A percentile compares a stretch with the other conserved stretches of the same genome.
phyloP scores from a whole-genome alignment of 164 flowering plant species.

The Platanus orientalis region DNA sequence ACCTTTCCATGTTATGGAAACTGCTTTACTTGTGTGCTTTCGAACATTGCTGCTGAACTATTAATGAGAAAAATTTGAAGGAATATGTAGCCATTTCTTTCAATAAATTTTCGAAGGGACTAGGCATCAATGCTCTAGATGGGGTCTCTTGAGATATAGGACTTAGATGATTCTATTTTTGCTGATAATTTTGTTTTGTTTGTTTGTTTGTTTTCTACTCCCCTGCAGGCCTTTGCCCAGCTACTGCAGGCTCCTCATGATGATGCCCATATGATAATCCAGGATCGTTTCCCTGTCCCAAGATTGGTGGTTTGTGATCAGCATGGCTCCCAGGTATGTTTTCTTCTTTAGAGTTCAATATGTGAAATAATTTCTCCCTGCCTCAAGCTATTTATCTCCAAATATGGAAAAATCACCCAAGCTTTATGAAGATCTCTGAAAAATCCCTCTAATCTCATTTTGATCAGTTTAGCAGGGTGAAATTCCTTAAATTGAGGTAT shows the following conservation, averaged over 20 bases:
- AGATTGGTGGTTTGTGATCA: slow-evolving; percentile 96
- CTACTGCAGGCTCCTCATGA: slow-evolving; percentile 78
- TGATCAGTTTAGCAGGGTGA: too few species aligned
- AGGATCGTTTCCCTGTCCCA: slow-evolving; percentile 88
- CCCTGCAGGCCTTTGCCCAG: slow-evolving; percentile 70
- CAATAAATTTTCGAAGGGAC: background rate
- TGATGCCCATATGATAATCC: slow-evolving; percentile 67
- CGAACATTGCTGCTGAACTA: too few species aligned
- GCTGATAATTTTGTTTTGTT: too few species aligned
- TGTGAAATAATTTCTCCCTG: background rate
- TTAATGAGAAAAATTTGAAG: too few species aligned
- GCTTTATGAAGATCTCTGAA: background rate
- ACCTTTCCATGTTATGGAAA: too few species aligned
- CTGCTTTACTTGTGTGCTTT: too few species aligned
- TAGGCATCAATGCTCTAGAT: background rate
- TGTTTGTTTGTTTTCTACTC: background rate
- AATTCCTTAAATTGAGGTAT: background rate
- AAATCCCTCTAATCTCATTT: background rate
- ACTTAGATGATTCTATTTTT: too few species aligned
- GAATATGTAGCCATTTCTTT: too few species aligned
- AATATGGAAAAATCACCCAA: too few species aligned
- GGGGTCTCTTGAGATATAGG: background rate
- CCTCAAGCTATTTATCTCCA: background rate
- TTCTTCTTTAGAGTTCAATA: background rate
- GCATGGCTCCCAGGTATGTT: slow-evolving; percentile 92